A percentile compares a stretch with the other conserved stretches of the same genome.
Conservation (phyloP, 805 yeast genomes). For the Kodamaea neixiangensis region DNA sequence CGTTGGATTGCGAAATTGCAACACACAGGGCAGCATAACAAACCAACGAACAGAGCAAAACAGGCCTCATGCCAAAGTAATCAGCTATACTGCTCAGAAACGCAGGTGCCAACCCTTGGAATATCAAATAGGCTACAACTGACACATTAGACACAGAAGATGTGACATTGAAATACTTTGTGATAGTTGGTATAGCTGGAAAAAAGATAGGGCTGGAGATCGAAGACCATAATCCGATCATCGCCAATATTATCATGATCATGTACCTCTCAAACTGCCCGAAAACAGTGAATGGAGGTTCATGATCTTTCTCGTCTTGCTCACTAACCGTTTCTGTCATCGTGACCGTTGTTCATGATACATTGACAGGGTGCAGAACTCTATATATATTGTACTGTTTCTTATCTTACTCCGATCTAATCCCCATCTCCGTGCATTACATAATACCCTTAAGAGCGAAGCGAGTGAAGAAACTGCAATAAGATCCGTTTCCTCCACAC, state of each 20-base stretch:
- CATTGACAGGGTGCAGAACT: too few species aligned
- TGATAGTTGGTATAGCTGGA: conserved; percentile 69
- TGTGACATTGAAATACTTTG: conserved; percentile 53
- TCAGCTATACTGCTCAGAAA: conserved; percentile 72
- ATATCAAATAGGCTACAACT: conserved; percentile 71
- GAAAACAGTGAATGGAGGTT: conserved; percentile 43
- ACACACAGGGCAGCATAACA: conserved; percentile 62
- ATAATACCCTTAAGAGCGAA: too few species aligned
- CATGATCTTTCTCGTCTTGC: not conserved
- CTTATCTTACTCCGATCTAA: too few species aligned
- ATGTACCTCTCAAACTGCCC: conserved; percentile 39
- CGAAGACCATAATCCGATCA: conserved; percentile 66
- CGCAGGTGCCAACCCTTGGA: conserved; percentile 78
- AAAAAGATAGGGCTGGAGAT: conserved; percentile 77
- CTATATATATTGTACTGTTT: too few species aligned
- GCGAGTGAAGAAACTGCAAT: too few species aligned
- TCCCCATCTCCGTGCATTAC: too few species aligned
- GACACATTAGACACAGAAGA: conserved; percentile 68
- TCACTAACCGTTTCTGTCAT: too few species aligned
- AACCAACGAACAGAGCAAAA: conserved; percentile 53
- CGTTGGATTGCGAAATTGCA: conserved; percentile 62
- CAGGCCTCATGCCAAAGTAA: conserved; percentile 69
- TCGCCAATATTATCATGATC: conserved; percentile 42
- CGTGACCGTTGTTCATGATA: too few species aligned
- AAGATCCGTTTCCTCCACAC: too few species aligned